Percentiles rank a stretch among this genome's conserved stretches.
These are phyloP conservation scores for Suillus tomentosus DNA, from an alignment of 768 basidiomycete genomes.

Conservation along the genomic window DNA sequence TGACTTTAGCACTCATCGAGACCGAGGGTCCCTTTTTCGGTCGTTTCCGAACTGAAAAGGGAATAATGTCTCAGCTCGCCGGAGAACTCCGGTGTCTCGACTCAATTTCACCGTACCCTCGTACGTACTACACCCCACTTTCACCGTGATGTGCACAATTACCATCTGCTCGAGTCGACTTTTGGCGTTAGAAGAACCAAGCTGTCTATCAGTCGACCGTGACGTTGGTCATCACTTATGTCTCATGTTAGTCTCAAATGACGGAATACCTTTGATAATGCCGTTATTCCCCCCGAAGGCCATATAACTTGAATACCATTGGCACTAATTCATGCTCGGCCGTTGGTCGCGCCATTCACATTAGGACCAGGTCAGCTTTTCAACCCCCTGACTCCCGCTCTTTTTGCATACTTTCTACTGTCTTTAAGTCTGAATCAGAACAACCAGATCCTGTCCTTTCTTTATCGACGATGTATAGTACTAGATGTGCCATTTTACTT, in stretches of 20 bases:
- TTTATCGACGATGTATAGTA: neutral
- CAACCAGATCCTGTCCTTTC: constrained; percentile 1
- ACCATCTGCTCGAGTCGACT: neutral
- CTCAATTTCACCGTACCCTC: no score
- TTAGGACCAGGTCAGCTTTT: neutral
- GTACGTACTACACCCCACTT: neutral
- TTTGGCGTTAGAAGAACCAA: neutral
- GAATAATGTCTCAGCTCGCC: no score
- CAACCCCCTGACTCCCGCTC: neutral
- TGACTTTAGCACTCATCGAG: no score
- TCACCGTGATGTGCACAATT: neutral
- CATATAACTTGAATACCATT: neutral
- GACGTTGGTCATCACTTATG: neutral
- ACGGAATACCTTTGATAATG: neutral
- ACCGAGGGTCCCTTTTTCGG: no score
- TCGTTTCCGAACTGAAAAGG: no score
- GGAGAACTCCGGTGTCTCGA: no score
- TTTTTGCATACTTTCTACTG: neutral
- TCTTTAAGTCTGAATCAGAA: constrained; percentile 1
- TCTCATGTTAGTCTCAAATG: neutral
- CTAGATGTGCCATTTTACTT: neutral
- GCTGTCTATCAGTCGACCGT: neutral
- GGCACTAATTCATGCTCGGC: neutral
- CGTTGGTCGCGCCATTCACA: neutral
- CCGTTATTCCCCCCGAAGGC: neutral